Base-by-base conservation (phyloP, 169 alveolate genomes). In the Eimeria falciformis region DNA sequence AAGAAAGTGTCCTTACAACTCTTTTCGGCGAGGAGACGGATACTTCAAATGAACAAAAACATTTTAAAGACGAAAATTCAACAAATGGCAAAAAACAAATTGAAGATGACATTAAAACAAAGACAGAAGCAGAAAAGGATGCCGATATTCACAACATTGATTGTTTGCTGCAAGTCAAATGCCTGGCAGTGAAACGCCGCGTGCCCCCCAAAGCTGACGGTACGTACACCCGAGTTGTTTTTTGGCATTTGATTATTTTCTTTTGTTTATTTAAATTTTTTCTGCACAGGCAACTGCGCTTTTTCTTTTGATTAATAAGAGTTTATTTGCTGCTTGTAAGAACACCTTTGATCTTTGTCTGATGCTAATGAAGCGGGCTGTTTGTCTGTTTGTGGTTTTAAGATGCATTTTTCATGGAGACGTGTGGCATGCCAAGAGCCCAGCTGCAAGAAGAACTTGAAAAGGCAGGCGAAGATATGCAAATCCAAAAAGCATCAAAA, bases 181-280 rank as follows among this genome's bases (percentile, higher is more conserved):
- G 73, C 29, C 12, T 62, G 17, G 29, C 14, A 14, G 73, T 62
- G 73, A 62, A 62, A 62, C n/a, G 73, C 37, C 73, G 73, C 73
- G n/a, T 62, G 12, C 7, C 12, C 33, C 73, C 73, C 33, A n/a
- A 12, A 14, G 73, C 73, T 62, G 73, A 62, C n/a, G 73, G 73
- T 62, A n/a, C 12, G 73, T 62, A n/a, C n/a, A n/a, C n/a, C n/a
- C n/a, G n/a, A n/a, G n/a, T n/a, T n/a, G n/a, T n/a, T n/a, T n/a
- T n/a, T n/a, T n/a, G n/a, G n/a, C n/a, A n/a, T n/a, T n/a, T n/a
- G n/a, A n/a, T n/a, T n/a, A n/a, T n/a, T n/a, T n/a, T n/a, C n/a
- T n/a, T n/a, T n/a, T n/a, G n/a, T n/a, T n/a, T n/a, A n/a, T n/a
- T n/a, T n/a, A n/a, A n/a, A n/a, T n/a, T n/a, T n/a, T n/a, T n/a